Evolutionary conservation across 164 flowering plant species (phyloP), one percentile per base, ranked within the genome.

Genomic region (Kingdonia uniflora): DNA sequence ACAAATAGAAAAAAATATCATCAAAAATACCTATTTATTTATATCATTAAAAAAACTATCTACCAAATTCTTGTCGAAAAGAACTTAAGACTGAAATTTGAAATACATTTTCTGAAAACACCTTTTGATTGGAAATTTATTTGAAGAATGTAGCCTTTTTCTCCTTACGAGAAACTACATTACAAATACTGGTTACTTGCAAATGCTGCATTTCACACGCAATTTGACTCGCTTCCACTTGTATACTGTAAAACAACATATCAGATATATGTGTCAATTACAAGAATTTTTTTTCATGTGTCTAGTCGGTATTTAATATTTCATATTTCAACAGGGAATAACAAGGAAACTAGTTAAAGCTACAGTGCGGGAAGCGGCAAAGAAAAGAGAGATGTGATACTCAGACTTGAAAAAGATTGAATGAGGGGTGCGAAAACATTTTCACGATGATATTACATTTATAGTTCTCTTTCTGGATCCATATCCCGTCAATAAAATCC

Each of bases 371-470:
- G 86, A 75, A 66, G 95, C 97, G 15, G 97, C 90, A 46, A 86
- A 79, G 65, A 84, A 84, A 48, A 68, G 95, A 68, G 97, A 86
- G 57, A 84, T 82, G 95, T 71, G 94, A 66, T 90, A 86, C 55
- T 76, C 88, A 7, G 97, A 90, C 72, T 74, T 90, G 64, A 80
- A 82, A 51, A 82, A 83, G 75, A 80, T 90, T 10, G 95, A 84
- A 15, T 57, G 85, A 49, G 90, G 94, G 19, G 82, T 84, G 57
- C 71, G 97, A 68, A 79, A 94, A 68, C 95, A 86, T 72, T 86
- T 89, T 59, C 97, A 89, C 44, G 95, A 89, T 49, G 97, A 89
- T 49, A 89, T 89, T 59, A 80, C 94, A 3, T 94, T 89, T 2
- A 49, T 86, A 47, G 87, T 89, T 19, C 60, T 84, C 71, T 90